Evolutionary conservation across 2,329 filamentous ascomycete genomes (phyloP).

Genomic region (Neophaeococcomyces mojaviensis): DNA sequence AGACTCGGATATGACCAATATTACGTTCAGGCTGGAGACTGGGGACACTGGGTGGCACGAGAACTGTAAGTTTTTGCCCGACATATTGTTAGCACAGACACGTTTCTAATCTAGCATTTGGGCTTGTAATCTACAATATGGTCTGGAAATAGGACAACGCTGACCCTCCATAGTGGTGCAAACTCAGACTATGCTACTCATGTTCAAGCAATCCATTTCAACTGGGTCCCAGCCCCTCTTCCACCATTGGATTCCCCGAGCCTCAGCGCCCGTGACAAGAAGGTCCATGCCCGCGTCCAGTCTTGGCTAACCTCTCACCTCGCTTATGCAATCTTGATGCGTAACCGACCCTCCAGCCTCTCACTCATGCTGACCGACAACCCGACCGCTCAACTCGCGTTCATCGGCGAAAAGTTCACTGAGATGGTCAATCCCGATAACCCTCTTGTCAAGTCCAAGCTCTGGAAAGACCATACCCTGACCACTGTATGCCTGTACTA

Average conservation of each 20-base stretch:
- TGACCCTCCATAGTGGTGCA: constrained; percentile 29
- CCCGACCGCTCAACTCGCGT: constrained; percentile 63
- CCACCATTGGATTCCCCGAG: background rate
- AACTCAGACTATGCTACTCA: constrained; percentile 45
- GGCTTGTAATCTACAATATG: background rate
- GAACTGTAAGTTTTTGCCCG: constrained; percentile 34
- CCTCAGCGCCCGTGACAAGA: constrained; percentile 8
- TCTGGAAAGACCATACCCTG: constrained; percentile 12
- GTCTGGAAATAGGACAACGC: background rate
- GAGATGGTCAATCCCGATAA: constrained; percentile 10
- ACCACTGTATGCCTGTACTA: constrained; percentile 14
- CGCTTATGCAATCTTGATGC: constrained; percentile 39
- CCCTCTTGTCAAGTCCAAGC: constrained; percentile 1
- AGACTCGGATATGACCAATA: constrained; percentile 58
- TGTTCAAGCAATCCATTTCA: constrained; percentile 55
- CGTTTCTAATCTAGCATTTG: too few species aligned
- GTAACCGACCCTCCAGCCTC: constrained; percentile 64
- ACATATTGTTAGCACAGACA: too few species aligned
- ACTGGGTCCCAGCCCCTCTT: constrained; percentile 42
- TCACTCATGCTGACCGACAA: constrained; percentile 62
- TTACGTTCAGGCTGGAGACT: constrained; percentile 57
- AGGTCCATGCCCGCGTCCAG: constrained; percentile 8
- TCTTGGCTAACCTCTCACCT: constrained; percentile 14
- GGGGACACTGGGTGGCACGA: constrained; percentile 59
- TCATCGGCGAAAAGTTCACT: constrained; percentile 65